Base-by-base conservation (phyloP, 768 basidiomycete species). In the Termitomyces titanicus region DNA sequence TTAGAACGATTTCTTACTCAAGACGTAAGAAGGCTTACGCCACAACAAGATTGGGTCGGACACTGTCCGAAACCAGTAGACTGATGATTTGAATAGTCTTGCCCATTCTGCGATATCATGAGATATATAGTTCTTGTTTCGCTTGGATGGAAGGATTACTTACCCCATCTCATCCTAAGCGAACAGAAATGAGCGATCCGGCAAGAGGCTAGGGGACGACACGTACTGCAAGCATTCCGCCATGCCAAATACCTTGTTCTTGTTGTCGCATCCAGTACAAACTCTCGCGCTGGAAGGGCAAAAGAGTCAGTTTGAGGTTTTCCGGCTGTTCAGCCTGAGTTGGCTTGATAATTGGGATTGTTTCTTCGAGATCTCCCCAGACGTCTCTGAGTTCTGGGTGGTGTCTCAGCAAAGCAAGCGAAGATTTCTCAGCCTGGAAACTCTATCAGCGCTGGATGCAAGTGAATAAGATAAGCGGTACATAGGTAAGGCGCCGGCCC, bases 31-130 rank as follows among this genome's bases (percentile, higher is more conserved):
- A 42, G n/a, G 76, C 86, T 58, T 68, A 92, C 89, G 97, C 97
- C 27, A 99, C 80, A 31, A 99, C 92, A 20, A 99, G 80, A 61
- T 94, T 96, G 2, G 94, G 94, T 66, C 83, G 88, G 57, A 77
- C 72, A 46, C 79, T 67, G 63, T 94, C 92, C 1, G 88, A 84
- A 5, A 95, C 83, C 35, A 99, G 78, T 37, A 98, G 78, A 1
- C 94, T 81, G 47, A 99, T 95, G 61, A 94, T 93, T 67, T 99
- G 97, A 56, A 99, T 98, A 0, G 96, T 99, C 71, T 94, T 94
- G 13, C 89, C 90, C 92, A 94, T 93, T 18, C 89, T 88, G 59
- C 35, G 9, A 38, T 59, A 60, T 20, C 57, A 24, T 63, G 29
- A 54, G 55, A 47, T 29, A 17, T 24, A 13, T 18, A 17, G 3